These are phyloP conservation scores for Saururus chinensis DNA, from an alignment of 164 flowering plant genomes.

Conservation along the genomic window DNA sequence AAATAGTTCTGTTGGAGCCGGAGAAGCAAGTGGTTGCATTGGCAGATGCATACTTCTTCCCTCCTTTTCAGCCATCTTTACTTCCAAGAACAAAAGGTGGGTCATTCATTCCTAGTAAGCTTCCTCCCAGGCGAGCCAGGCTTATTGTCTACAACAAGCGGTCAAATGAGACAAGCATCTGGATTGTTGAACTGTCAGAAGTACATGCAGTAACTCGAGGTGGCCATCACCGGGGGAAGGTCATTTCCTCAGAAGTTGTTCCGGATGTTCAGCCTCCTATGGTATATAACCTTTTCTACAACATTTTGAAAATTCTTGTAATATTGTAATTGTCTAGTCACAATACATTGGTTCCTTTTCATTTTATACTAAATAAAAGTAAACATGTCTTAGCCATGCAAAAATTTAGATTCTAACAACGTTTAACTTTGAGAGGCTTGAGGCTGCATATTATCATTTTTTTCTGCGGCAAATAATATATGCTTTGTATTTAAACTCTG, in stretches of 20 bases:
- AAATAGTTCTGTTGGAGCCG: conserved; percentile 76
- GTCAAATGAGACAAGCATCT: conserved; percentile 76
- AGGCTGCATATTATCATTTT: background rate
- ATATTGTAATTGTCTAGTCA: background rate
- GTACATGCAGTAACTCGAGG: conserved; percentile 93
- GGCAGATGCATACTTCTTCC: conserved; percentile 96
- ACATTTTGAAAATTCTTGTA: background rate
- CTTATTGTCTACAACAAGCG: conserved; percentile 72
- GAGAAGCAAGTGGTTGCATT: conserved; percentile 78
- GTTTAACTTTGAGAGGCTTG: too few species aligned
- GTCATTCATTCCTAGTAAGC: conserved; percentile 64
- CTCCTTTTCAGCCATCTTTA: conserved; percentile 88
- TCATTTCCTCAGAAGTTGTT: conserved; percentile 62
- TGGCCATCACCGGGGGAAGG: conserved; percentile 94
- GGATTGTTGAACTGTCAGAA: conserved; percentile 77
- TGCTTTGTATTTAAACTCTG: too few species aligned
- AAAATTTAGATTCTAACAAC: too few species aligned
- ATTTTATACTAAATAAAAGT: too few species aligned
- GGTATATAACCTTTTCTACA: conserved; percentile 30
- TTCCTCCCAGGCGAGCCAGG: conserved; percentile 81
- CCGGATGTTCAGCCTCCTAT: conserved; percentile 94
- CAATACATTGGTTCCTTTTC: too few species aligned
- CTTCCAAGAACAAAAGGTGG: conserved; percentile 83
- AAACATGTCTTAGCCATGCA: too few species aligned
- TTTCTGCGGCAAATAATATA: too few species aligned